These are phyloP conservation scores for Rhizomucor miehei DNA, from an alignment of 371 early-diverging fungal genomes.

Conservation along the genomic window DNA sequence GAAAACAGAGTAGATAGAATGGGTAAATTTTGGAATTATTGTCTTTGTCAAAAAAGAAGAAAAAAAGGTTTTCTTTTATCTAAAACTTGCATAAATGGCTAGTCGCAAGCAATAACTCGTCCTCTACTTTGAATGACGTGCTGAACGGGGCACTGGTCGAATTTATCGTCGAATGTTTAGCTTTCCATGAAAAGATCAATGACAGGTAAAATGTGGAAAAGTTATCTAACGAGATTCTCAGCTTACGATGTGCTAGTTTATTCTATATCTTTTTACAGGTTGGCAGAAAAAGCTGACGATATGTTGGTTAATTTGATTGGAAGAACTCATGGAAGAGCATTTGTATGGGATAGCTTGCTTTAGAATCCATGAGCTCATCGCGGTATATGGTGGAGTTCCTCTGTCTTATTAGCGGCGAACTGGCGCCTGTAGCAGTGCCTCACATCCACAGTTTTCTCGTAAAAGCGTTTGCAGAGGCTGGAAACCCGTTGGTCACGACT, in stretches of 20 bases:
- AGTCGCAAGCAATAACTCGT: too few species aligned
- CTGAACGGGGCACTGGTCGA: conserved; percentile 26
- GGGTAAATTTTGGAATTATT: conserved; percentile 2
- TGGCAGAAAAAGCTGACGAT: too few species aligned
- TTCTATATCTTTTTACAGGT: conserved; percentile 12
- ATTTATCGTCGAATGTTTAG: conserved; percentile 27
- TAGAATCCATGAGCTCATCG: conserved; percentile 5
- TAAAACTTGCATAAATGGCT: too few species aligned
- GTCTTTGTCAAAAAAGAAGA: too few species aligned
- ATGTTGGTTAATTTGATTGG: too few species aligned
- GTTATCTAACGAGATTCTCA: background rate
- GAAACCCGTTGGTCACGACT: conserved; percentile 16
- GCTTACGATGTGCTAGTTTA: background rate
- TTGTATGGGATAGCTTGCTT: conserved; percentile 11
- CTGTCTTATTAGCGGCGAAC: conserved; percentile 22
- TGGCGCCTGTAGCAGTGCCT: conserved; percentile 19
- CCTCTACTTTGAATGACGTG: conserved; percentile 18
- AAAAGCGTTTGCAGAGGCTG: conserved; percentile 13
- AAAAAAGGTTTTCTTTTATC: too few species aligned
- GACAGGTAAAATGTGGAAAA: conserved; percentile 19
- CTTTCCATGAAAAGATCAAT: conserved; percentile 27
- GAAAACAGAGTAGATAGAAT: background rate
- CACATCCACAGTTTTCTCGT: conserved; percentile 30
- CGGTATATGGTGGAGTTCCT: conserved; percentile 28
- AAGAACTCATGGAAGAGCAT: too few species aligned